Evolutionary conservation across 73 alveolate species (phyloP).

Genomic region (Symbiodinium natans): DNA sequence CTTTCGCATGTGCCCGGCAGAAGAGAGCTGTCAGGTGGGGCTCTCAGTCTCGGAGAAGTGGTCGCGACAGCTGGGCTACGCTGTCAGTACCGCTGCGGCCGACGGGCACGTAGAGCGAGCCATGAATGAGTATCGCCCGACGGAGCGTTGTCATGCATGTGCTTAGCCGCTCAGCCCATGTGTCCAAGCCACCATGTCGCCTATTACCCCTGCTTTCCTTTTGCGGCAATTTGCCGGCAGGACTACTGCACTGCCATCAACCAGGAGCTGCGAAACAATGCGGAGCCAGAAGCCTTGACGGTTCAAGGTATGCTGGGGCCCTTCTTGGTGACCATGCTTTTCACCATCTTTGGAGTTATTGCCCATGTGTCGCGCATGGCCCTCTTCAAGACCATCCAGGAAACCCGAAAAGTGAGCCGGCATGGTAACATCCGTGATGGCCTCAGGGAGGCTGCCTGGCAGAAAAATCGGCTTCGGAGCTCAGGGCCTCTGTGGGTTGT

Average conservation of each 20-base stretch:
- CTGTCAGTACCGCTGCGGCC: background rate
- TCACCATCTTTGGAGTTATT: background rate
- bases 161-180: background rate
- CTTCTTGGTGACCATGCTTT: background rate
- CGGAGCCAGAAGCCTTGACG: background rate
- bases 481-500: too few relatives aligned
- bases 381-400: background rate
- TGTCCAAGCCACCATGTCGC: background rate
- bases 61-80: background rate
- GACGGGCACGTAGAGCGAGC: background rate
- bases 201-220: background rate
- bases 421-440: background rate
- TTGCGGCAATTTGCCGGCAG: background rate
- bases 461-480: too few relatives aligned
- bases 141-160: background rate
- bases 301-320: background rate
- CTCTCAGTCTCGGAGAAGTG: background rate
- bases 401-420: background rate
- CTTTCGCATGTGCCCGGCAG: too few relatives aligned
- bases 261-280: background rate
- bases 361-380: background rate
- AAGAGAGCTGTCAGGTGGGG: too few relatives aligned
- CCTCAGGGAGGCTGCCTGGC: background rate
- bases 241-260: slow-evolving; percentile 11
- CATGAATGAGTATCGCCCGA: background rate